A percentile compares a stretch with the other conserved stretches of the same genome.
Conservation (phyloP, 176 grass and related monocot genomes). For the Pontederia crassipes region DNA sequence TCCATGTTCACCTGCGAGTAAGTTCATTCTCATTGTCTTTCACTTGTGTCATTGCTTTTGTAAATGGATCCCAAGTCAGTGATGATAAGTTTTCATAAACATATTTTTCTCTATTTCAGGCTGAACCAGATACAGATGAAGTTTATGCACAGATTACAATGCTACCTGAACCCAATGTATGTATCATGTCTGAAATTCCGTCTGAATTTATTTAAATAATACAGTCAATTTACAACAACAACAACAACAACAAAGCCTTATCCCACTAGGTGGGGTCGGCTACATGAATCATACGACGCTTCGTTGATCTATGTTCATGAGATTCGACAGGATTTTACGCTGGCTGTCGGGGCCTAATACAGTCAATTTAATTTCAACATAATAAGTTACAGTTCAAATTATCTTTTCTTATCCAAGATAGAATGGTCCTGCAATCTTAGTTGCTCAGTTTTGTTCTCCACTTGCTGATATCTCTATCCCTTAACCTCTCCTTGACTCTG, state of each 20-base stretch:
- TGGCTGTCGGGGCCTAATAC: too few relatives aligned
- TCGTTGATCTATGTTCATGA: too few relatives aligned
- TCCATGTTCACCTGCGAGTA: slow-evolving; percentile 70
- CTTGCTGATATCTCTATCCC: too few relatives aligned
- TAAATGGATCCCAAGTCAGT: neutral
- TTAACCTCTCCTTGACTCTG: too few relatives aligned
- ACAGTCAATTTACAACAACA: neutral
- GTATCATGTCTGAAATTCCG: slow-evolving; percentile 3
- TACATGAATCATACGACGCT: too few relatives aligned
- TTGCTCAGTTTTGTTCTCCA: too few relatives aligned
- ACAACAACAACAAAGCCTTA: too few relatives aligned
- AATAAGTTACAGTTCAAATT: neutral
- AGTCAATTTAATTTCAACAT: neutral
- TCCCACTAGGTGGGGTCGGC: too few relatives aligned
- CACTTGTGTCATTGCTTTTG: neutral
- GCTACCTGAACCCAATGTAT: slow-evolving; percentile 63
- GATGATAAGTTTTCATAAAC: neutral
- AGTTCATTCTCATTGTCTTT: slow-evolving; percentile 13
- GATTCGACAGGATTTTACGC: too few relatives aligned
- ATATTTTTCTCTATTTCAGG: slow-evolving; percentile 34
- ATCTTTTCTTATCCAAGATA: too few relatives aligned
- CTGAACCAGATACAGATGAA: slow-evolving; percentile 92
- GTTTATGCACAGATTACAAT: slow-evolving; percentile 96
- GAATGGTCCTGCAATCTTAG: too few relatives aligned
- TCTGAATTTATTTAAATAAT: neutral